Evolutionary conservation across 2,329 filamentous ascomycete genomes (phyloP), one percentile per base, ranked within the genome.

Genomic region (Emmonsia crescens): DNA sequence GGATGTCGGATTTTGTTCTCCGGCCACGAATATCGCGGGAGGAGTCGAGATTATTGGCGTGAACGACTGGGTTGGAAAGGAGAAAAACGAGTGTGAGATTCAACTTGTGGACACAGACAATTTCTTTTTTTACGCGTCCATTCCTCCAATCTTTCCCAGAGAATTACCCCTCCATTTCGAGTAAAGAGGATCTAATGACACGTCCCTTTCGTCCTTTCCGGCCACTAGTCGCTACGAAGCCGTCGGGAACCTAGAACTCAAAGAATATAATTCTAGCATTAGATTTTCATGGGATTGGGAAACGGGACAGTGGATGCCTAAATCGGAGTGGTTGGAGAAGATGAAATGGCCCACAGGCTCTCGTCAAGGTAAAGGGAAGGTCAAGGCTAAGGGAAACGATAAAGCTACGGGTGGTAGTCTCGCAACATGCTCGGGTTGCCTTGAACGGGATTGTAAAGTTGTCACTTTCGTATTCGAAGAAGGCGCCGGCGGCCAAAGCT

Each of bases 251-350:
- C 64, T 63, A 1, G 42, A 31, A 48, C 57, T 24, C 27, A 59
- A 42, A 19, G 55, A 59, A 1, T 33, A 31, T 21, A 44, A 29
- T 27, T 48, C 59, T 36, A 10, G 27, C 21, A 49, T 27, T 38
- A 60, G 64, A 21, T 66, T 62, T 51, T 51, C 62, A 21, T 66
- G 64, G 64, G 57, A 62, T 29, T 29, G 59, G 8, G 63, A 64
- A 38, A 63, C 48, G 24, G 64, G 64, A 6, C 38, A 60, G 33
- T 67, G 67, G 64, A 62, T 66, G 40, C 38, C 58, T 33, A 67
- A 65, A 61, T 38, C 42, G 9, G 36, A 27, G 54, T 56, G 54
- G 54, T 56, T 56, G 48, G 48, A 31, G 36, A 57, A 46, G 14
- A 57, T 57, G 40, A 56, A 31, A n/a, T 3, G 19, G 29, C 16